Evolutionary conservation across 164 flowering plant genomes (phyloP), one percentile per base, ranked within the genome.

Genomic region (Annona squamosa): DNA sequence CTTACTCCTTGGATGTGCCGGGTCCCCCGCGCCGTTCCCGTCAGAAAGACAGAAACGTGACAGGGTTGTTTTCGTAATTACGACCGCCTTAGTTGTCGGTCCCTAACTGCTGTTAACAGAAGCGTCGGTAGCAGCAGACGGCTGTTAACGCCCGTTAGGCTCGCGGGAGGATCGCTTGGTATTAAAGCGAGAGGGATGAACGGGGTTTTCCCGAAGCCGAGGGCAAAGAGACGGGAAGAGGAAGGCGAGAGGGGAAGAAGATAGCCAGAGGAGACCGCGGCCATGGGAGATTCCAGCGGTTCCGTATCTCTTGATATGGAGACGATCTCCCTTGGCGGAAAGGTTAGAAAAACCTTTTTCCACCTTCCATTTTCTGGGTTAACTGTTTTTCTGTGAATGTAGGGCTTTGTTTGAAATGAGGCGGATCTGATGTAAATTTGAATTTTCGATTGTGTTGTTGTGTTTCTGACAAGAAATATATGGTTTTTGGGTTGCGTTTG

Each of bases 301-400:
- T 84, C 87, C 71, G 86, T 90, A 78, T 84, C 91, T 48, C 70
- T 92, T 46, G 88, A 90, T 73, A 81, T 88, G 83, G 97, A 90
- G 74, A 88, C 82, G 75, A 87, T 88, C 85, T 86, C 86, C 77
- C 93, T 90, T 19, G 89, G 91, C 56, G 94, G 97, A 78, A 84
- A 92, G 92, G 97, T 90, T 47, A 47, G 75, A 52, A 52, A 16
- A 52, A 52, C 13, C 9, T 48, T 26, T 52, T 3, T 18, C 5
- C n/a, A 18, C 63, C 37, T 72, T 45, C 26, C 65, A 48, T 37
- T 73, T 48, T 65, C 13, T 65, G 75, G 26, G n/a, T 5, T 37
- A 42, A n/a, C 17, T 5, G 43, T 71, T 19, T 18, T 71, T 52
- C 9, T 16, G 13, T 52, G 17, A 52, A 52, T 52, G 9, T 52